phyloP scores from a whole-genome alignment of 306 rosid genomes.

The Rubus parviflorus region DNA sequence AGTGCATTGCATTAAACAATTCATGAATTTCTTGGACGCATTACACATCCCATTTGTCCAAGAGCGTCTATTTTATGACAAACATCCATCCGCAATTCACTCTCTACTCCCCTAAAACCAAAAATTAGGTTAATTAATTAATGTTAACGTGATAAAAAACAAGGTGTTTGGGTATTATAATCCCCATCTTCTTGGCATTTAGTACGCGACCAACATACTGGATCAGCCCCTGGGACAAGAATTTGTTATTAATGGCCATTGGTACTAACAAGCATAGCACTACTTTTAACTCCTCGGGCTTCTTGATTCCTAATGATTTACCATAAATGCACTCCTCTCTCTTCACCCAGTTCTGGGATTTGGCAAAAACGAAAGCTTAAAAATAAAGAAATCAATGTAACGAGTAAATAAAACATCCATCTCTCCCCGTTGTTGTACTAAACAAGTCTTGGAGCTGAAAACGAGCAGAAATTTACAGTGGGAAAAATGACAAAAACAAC shows the following conservation, averaged over 20 bases:
- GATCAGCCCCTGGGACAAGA: slow-evolving; percentile 30
- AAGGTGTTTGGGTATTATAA: not conserved
- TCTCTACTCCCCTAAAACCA: slow-evolving; percentile 15
- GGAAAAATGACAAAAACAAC: slow-evolving; percentile 38
- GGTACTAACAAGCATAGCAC: not conserved
- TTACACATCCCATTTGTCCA: slow-evolving; percentile 7
- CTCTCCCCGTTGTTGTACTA: slow-evolving; percentile 5
- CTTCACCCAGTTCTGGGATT: not conserved
- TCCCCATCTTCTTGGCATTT: not conserved
- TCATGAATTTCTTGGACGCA: not conserved
- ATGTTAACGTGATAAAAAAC: no score
- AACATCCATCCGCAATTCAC: slow-evolving; percentile 50
- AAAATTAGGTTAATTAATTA: not conserved
- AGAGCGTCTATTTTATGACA: slow-evolving; percentile 23
- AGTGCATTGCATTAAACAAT: not conserved
- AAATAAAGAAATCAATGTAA: not conserved
- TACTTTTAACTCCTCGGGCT: not conserved
- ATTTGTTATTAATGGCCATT: not conserved
- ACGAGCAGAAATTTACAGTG: slow-evolving; percentile 48
- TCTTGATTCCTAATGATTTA: slow-evolving; percentile 12
- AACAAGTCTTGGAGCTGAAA: not conserved
- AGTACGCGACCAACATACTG: slow-evolving; percentile 65
- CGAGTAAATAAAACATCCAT: not conserved
- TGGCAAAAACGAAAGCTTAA: not conserved
- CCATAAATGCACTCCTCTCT: slow-evolving; percentile 14